Evolutionary conservation across 2,329 filamentous ascomycete genomes (phyloP), one percentile per base, ranked within the genome.

Genomic region (Colletotrichum euphorbiae): DNA sequence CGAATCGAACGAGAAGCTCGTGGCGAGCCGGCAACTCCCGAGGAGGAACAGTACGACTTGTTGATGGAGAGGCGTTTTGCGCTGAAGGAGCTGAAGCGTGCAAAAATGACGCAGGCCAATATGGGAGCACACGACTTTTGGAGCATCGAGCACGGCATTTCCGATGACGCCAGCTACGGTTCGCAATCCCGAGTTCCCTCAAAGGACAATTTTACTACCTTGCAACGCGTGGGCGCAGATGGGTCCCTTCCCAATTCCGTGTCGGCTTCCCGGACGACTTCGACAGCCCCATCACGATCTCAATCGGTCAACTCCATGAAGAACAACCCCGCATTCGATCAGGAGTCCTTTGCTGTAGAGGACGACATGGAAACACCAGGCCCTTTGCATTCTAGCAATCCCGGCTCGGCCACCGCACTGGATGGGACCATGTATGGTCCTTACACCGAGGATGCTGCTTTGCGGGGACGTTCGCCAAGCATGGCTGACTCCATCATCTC

Each of bases 141-240:
- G 93, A 97, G 94, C 80, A 85, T 94, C 69, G 93, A 98, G 75
- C 89, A 94, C 75, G 93, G 91, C 52, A 88, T 82, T 42, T 84
- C 84, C 36, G 85, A 87, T 24, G 87, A 89, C 46, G 82, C 82
- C 12, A 74, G 74, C 57, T 75, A 77, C 28, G 71, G 73, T 51
- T 83, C 83, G 59, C 80, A 81, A 62, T 81, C 81, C 50, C 82
- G 83, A 58, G 79, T 83, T 55, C 74, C 80, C 3, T 82, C 80
- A 21, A 75, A 74, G 51, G 79, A 83, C 3, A 78, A 83, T 54
- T 77, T 82, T 42, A 78, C 76, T 31, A 71, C 76, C 31, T 71
- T 77, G 13, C 80, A 80, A 19, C 66, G 65, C 15, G 15, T 67
- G 12, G 58, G 69, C 17, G 77, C 76, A 12, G 74, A 75, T 3